Conservation (phyloP, 78 protist genomes). For the Guillardia theta region DNA sequence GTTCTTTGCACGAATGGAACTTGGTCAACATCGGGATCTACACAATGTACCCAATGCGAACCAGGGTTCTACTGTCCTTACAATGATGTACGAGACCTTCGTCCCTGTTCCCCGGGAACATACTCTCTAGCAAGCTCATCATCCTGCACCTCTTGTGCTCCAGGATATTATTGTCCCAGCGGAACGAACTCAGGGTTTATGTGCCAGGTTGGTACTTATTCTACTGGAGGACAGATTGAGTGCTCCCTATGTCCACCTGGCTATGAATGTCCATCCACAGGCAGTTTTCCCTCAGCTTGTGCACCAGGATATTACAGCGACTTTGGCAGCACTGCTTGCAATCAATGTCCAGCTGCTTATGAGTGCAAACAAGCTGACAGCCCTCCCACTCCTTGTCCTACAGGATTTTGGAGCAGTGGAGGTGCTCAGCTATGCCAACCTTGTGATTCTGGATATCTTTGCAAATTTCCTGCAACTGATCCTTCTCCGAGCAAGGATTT, state of each 20-base stretch:
- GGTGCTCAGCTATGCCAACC: background rate
- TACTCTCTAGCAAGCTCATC: background rate
- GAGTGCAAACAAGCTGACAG: background rate
- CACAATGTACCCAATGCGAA: background rate
- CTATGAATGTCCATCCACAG: background rate
- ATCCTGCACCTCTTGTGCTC: slow-evolving; percentile 51
- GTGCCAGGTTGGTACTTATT: background rate
- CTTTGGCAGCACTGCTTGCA: background rate
- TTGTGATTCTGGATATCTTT: background rate
- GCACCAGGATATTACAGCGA: background rate
- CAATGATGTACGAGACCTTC: background rate
- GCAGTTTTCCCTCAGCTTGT: background rate
- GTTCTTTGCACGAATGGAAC: background rate
- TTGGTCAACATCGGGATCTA: background rate
- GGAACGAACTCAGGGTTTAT: background rate
- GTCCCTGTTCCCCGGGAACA: background rate
- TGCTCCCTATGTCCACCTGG: background rate
- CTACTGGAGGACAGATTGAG: background rate
- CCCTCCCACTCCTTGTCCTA: background rate
- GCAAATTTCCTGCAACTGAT: background rate
- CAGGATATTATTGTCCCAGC: slow-evolving; percentile 52
- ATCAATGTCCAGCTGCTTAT: background rate
- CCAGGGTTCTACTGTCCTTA: slow-evolving; percentile 10
- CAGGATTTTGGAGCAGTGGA: background rate
- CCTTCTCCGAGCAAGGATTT: slow-evolving; percentile 6